Conservation (phyloP, 75 land plant species). For the Pinus tabuliformis region DNA sequence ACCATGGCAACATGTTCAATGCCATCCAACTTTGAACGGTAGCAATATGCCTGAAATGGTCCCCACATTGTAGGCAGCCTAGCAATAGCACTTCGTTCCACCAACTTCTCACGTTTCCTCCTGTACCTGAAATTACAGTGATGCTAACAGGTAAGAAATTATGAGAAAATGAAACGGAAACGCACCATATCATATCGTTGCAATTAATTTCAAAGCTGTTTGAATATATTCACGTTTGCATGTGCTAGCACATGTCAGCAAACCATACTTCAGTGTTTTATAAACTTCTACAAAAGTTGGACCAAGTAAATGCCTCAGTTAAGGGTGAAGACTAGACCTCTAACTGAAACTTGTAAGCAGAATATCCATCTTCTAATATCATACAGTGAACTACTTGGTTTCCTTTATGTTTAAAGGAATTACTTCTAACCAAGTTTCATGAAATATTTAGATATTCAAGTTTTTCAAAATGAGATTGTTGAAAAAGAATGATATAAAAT, state of each 20-base stretch:
- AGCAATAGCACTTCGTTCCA: slow-evolving; percentile 71
- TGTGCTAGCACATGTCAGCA: too few relatives aligned
- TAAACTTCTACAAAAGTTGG: too few relatives aligned
- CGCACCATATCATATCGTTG: background rate
- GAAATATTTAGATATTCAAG: background rate
- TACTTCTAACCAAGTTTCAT: background rate
- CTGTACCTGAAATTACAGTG: slow-evolving; percentile 53
- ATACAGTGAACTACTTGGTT: background rate
- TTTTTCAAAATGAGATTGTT: background rate
- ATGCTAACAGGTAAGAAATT: background rate
- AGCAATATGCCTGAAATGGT: slow-evolving; percentile 77
- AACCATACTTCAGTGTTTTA: background rate
- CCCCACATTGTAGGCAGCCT: slow-evolving; percentile 94
- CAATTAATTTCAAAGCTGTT: background rate
- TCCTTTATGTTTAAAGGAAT: background rate
- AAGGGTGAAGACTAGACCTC: background rate
- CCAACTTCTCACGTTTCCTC: slow-evolving; percentile 81
- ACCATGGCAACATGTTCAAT: slow-evolving; percentile 99
- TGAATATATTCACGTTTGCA: background rate
- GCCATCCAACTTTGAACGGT: slow-evolving; percentile 83
- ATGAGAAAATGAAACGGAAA: background rate
- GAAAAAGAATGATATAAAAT: background rate
- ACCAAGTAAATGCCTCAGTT: too few relatives aligned
- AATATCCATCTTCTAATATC: background rate
- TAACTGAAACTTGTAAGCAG: background rate